Evolutionary conservation across 2,329 filamentous ascomycete genomes (phyloP).

Genomic region (Verruconis gallopava): DNA sequence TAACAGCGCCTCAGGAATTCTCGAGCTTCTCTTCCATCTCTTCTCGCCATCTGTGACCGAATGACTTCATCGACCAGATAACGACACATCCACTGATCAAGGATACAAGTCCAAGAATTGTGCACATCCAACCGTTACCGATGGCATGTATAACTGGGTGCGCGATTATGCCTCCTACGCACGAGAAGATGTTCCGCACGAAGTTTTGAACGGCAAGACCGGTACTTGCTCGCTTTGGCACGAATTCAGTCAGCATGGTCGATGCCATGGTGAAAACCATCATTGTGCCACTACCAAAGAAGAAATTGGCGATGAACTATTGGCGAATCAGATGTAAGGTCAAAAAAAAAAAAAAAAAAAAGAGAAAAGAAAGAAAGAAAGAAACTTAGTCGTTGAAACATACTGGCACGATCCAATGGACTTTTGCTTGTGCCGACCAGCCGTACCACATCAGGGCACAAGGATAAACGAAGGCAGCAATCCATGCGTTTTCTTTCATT

Average conservation of each 20-base stretch:
- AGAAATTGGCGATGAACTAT: conserved; percentile 26
- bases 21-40: conserved; percentile 37
- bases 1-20: no score
- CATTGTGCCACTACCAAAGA: conserved; percentile 28
- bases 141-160: conserved; percentile 23
- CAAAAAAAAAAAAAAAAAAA: not conserved
- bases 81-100: conserved; percentile 37
- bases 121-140: conserved; percentile 28
- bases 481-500: conserved; percentile 29
- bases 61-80: conserved; percentile 48
- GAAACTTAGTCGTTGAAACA: not conserved
- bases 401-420: conserved; percentile 21
- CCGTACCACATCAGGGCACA: conserved; percentile 25
- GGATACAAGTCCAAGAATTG: conserved; percentile 31
- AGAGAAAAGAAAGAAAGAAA: not conserved
- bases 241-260: conserved; percentile 29
- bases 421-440: conserved; percentile 22
- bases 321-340: not conserved
- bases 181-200: conserved; percentile 25
- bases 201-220: conserved; percentile 29
- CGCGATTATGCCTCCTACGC: conserved; percentile 23
- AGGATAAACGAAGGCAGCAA: conserved; percentile 24
- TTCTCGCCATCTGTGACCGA: conserved; percentile 48
- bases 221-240: conserved; percentile 22
- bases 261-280: conserved; percentile 25